Evolutionary conservation across 805 yeast species (phyloP).

Genomic region (Candida tallmaniae): DNA sequence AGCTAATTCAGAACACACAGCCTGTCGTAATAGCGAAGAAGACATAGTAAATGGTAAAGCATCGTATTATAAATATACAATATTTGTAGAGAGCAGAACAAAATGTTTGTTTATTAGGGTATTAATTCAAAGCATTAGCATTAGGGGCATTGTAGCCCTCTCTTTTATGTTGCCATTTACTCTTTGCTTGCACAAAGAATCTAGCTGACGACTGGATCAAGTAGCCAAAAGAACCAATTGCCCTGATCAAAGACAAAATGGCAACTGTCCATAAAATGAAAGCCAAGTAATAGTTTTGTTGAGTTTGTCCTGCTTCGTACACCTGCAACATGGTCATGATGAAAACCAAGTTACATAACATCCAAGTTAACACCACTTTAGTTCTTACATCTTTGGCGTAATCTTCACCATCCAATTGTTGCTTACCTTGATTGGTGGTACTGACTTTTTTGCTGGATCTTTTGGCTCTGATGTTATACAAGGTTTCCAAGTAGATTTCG

Average conservation of each 20-base stretch:
- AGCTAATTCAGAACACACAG: too few relatives aligned
- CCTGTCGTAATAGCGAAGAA: too few relatives aligned
- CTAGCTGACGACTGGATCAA: conserved; percentile 41
- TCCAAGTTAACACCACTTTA: conserved; percentile 93
- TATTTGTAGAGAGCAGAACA: too few relatives aligned
- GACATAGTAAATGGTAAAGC: too few relatives aligned
- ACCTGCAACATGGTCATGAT: conserved; percentile 87
- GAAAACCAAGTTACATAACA: conserved; percentile 73
- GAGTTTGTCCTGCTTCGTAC: conserved; percentile 58
- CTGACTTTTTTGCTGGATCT: conserved; percentile 53
- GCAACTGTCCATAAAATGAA: conserved; percentile 94
- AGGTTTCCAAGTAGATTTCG: conserved; percentile 71
- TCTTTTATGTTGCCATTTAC: conserved; percentile 39
- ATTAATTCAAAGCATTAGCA: conserved; percentile 28
- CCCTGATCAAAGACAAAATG: conserved; percentile 74
- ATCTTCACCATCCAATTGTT: conserved; percentile 55
- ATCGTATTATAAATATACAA: too few relatives aligned
- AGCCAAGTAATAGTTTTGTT: conserved; percentile 64
- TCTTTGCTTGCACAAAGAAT: conserved; percentile 33
- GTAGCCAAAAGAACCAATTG: conserved; percentile 73
- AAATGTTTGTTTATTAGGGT: too few relatives aligned
- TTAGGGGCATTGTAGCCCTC: conserved; percentile 34
- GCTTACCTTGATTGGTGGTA: conserved; percentile 12
- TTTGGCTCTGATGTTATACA: conserved; percentile 67
- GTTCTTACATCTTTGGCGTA: conserved; percentile 94